Conservation (phyloP, 2,329 filamentous ascomycete species). For the Ceratocystis lukuohia region DNA sequence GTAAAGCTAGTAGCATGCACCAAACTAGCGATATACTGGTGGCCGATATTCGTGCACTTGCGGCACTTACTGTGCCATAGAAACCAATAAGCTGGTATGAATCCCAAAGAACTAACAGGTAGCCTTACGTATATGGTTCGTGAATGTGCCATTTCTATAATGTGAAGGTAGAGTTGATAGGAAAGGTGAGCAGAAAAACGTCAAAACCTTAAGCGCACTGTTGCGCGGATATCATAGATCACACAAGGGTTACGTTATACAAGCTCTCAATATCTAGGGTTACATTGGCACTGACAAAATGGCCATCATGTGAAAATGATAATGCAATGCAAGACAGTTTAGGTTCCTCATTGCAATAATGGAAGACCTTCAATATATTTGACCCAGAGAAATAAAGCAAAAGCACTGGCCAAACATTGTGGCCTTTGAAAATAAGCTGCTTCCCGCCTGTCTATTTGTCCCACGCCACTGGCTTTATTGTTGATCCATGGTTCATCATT, state of each 20-base stretch:
- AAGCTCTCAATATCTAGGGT: too few species aligned
- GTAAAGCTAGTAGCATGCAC: conserved; percentile 27
- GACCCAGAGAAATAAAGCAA: not conserved
- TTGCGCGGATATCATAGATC: too few species aligned
- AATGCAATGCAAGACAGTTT: too few species aligned
- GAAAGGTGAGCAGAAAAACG: too few species aligned
- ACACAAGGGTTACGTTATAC: not conserved
- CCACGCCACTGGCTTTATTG: conserved; percentile 1
- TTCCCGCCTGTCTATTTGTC: not conserved
- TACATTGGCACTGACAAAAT: too few species aligned
- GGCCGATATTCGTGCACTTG: conserved; percentile 24
- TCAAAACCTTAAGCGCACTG: not conserved
- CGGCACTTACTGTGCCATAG: not conserved
- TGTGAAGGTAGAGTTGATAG: too few species aligned
- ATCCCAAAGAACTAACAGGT: conserved; percentile 22
- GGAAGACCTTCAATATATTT: not conserved
- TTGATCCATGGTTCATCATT: not conserved
- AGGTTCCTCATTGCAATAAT: not conserved
- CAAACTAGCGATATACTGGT: conserved; percentile 31
- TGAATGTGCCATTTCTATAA: conserved; percentile 14
- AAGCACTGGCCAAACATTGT: too few species aligned
- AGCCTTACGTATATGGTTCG: conserved; percentile 25
- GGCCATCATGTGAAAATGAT: not conserved
- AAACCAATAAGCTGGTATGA: not conserved
- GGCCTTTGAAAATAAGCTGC: not conserved